Percentiles rank a stretch among this genome's conserved stretches.
Conservation (phyloP, 179 eudicot species). For the Silene noctiflora region DNA sequence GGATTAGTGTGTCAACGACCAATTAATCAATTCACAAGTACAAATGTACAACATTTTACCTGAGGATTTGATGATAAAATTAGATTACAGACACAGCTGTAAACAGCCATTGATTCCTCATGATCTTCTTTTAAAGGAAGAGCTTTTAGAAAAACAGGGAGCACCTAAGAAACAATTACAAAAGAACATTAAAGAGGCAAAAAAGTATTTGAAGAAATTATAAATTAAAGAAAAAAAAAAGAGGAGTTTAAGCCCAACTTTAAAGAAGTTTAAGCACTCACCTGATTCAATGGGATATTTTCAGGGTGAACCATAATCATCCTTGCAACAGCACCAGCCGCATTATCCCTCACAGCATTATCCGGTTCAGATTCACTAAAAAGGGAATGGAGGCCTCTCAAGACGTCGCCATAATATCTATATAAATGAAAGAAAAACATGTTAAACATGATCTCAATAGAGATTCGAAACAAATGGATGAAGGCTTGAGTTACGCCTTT, state of each 20-base stretch:
- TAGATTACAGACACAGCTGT: conserved; percentile 73
- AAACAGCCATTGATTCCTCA: conserved; percentile 80
- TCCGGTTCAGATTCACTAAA: conserved; percentile 93
- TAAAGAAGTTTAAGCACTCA: conserved; percentile 23
- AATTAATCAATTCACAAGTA: neutral
- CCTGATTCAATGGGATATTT: conserved; percentile 83
- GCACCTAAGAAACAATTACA: conserved; percentile 43
- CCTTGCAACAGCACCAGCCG: conserved; percentile 98
- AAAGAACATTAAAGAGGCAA: neutral
- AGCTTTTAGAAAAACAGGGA: conserved; percentile 74
- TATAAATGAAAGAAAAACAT: conserved; percentile 25
- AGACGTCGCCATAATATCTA: conserved; percentile 74
- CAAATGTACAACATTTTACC: conserved; percentile 33
- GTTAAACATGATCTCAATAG: conserved; percentile 1
- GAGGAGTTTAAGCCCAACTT: no score
- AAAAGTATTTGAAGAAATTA: neutral
- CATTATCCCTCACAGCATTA: conserved; percentile 95
- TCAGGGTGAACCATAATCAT: conserved; percentile 93
- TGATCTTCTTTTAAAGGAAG: conserved; percentile 88
- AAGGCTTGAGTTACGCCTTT: neutral
- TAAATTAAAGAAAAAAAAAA: no score
- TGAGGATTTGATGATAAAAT: conserved; percentile 76
- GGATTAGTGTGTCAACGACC: neutral
- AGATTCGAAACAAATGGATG: neutral
- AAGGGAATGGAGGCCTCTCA: conserved; percentile 72